phyloP scores from a whole-genome alignment of 2,329 filamentous ascomycete genomes.

The Periconia sp. region DNA sequence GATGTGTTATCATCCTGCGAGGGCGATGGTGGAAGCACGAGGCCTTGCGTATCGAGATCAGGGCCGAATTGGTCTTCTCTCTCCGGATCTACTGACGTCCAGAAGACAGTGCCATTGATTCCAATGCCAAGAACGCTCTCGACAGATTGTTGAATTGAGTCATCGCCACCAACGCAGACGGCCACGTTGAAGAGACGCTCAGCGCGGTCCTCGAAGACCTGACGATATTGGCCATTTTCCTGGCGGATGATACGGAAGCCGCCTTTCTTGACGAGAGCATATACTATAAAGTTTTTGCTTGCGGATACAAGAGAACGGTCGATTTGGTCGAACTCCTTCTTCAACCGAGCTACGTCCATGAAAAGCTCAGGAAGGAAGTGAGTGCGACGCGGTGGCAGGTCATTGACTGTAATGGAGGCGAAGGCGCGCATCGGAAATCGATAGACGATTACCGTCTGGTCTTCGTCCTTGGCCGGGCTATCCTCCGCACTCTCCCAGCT shows the following conservation, averaged over 20 bases:
- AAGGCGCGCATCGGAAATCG: slow-evolving; percentile 98
- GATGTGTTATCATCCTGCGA: slow-evolving; percentile 89
- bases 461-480: slow-evolving; percentile 70
- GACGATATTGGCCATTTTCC: slow-evolving; percentile 88
- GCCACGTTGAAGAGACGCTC: slow-evolving; percentile 96
- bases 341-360: slow-evolving; percentile 90
- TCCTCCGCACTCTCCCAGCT: slow-evolving; percentile 88
- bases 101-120: slow-evolving; percentile 96
- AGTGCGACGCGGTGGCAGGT: slow-evolving; percentile 61
- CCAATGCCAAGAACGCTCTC: slow-evolving; percentile 92
- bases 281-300: slow-evolving; percentile 89
- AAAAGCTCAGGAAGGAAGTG: slow-evolving; percentile 79
- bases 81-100: slow-evolving; percentile 69
- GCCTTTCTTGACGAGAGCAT: slow-evolving; percentile 90
- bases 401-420: slow-evolving; percentile 80
- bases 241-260: slow-evolving; percentile 93
- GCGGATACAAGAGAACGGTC: slow-evolving; percentile 92
- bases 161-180: slow-evolving; percentile 71
- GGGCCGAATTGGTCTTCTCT: slow-evolving; percentile 70
- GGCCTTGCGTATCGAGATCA: slow-evolving; percentile 82
- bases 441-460: slow-evolving; percentile 77
- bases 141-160: slow-evolving; percentile 44
- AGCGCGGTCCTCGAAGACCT: slow-evolving; percentile 87
- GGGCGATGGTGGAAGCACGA: slow-evolving; percentile 86
- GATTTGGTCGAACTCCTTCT: slow-evolving; percentile 97